phyloP scores from a whole-genome alignment of 2,329 filamentous ascomycete species.

The Aspergillus sojae region DNA sequence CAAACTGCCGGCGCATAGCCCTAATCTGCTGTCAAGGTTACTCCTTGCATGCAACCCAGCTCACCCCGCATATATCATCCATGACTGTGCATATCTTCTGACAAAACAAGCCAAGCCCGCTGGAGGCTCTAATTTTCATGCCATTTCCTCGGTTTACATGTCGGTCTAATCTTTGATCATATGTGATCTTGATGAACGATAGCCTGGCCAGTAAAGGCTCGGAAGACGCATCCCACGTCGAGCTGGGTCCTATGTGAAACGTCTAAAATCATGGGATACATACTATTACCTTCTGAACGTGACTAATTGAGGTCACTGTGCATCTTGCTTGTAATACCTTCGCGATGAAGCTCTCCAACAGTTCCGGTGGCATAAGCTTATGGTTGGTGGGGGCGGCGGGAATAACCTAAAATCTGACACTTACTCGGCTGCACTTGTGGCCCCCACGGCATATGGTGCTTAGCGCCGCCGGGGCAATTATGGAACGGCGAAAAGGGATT shows the following conservation, averaged over 20 bases:
- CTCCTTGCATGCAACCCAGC: background rate
- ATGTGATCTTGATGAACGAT: background rate
- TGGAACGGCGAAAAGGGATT: background rate
- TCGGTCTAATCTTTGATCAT: background rate
- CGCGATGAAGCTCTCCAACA: background rate
- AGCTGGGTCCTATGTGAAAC: background rate
- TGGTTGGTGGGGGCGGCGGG: background rate
- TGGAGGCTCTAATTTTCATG: background rate
- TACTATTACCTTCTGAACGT: background rate
- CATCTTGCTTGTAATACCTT: background rate
- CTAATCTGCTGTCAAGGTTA: background rate
- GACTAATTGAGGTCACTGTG: background rate
- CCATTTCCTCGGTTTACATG: background rate
- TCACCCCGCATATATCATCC: background rate
- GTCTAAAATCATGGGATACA: background rate
- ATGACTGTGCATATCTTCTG: background rate
- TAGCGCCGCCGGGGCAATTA: background rate
- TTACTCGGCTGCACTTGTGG: background rate
- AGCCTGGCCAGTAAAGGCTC: background rate
- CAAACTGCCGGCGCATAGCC: background rate
- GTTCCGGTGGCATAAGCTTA: background rate
- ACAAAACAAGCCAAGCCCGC: background rate
- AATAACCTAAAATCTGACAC: background rate
- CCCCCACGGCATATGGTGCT: background rate
- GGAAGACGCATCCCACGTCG: background rate